These are phyloP conservation scores for Solioccasus polychromus DNA, from an alignment of 768 basidiomycete genomes.

Conservation along the genomic window DNA sequence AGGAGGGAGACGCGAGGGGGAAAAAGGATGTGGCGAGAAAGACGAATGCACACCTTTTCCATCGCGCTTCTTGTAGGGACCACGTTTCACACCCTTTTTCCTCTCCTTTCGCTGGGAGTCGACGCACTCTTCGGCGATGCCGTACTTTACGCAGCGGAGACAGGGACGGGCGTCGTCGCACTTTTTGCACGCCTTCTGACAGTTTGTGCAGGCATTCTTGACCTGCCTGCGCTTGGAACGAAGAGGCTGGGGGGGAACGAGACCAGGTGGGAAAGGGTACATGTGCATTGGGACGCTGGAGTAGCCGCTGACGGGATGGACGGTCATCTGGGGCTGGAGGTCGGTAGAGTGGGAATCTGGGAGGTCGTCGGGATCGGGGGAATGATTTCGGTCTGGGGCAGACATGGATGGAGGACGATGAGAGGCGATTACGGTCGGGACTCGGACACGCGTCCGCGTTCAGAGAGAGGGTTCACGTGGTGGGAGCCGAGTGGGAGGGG, in stretches of 20 bases:
- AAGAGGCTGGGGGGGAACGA: constrained; percentile 45
- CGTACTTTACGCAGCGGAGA: constrained; percentile 90
- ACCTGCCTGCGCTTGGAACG: constrained; percentile 83
- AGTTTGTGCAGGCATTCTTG: constrained; percentile 89
- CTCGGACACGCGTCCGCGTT: constrained; percentile 35
- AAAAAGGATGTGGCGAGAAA: constrained; percentile 24
- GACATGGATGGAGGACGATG: constrained; percentile 30
- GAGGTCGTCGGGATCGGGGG: constrained; percentile 40
- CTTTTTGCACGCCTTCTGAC: constrained; percentile 90
- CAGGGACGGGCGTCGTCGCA: constrained; percentile 92
- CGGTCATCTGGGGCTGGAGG: constrained; percentile 48
- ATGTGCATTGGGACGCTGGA: constrained; percentile 62
- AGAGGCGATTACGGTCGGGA: constrained; percentile 28
- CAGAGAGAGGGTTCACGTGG: constrained; percentile 32
- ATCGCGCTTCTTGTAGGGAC: constrained; percentile 95
- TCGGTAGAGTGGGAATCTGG: constrained; percentile 32
- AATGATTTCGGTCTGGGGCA: constrained; percentile 39
- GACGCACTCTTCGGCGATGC: constrained; percentile 80
- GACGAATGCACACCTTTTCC: constrained; percentile 65
- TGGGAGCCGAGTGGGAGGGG: constrained; percentile 32
- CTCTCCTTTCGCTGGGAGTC: constrained; percentile 92
- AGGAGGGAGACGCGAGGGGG: constrained; percentile 8
- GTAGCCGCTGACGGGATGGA: constrained; percentile 48
- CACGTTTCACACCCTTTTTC: constrained; percentile 82
- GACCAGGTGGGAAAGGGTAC: constrained; percentile 60